These are phyloP conservation scores for Lasiodiplodia citricola DNA, from an alignment of 2,329 filamentous ascomycete species.

Conservation along the genomic window DNA sequence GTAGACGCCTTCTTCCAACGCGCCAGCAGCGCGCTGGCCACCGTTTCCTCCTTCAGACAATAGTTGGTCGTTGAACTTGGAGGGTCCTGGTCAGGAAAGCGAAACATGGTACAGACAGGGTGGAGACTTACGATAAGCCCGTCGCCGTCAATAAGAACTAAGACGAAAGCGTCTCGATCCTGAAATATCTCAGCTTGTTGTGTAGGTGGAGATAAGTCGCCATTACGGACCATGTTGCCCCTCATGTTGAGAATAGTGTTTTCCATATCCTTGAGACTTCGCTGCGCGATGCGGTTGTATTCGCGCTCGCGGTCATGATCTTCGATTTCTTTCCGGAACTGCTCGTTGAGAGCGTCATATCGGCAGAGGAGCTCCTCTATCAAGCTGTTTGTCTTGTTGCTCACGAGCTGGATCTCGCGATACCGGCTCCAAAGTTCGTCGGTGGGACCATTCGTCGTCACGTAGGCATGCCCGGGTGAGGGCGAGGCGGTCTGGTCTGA, in stretches of 20 bases:
- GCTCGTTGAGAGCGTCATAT: conserved; percentile 44
- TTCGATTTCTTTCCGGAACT: conserved; percentile 37
- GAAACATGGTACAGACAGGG: neutral
- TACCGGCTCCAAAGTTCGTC: conserved; percentile 38
- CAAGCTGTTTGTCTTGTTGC: conserved; percentile 40
- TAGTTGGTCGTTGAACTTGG: conserved; percentile 56
- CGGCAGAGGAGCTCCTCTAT: conserved; percentile 48
- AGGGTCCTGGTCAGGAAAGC: neutral
- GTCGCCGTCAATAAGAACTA: conserved; percentile 62
- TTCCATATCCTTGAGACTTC: conserved; percentile 34
- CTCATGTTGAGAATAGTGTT: conserved; percentile 30
- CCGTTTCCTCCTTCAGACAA: conserved; percentile 57
- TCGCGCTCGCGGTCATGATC: conserved; percentile 36
- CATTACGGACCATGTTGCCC: conserved; percentile 34
- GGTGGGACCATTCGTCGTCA: conserved; percentile 13
- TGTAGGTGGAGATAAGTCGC: conserved; percentile 13
- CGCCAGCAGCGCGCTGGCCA: conserved; percentile 58
- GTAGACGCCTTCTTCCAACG: conserved; percentile 52
- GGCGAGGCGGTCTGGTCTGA: conserved; percentile 9
- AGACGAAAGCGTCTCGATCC: conserved; percentile 50
- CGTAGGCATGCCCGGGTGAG: conserved; percentile 5
- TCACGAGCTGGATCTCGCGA: conserved; percentile 37
- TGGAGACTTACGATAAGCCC: conserved; percentile 50
- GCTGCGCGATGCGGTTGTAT: conserved; percentile 32
- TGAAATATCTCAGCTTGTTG: conserved; percentile 6